Percentiles rank a stretch among this genome's conserved stretches.
Conservation (phyloP, 148 eudicot genomes). For the Bassia scoparia region DNA sequence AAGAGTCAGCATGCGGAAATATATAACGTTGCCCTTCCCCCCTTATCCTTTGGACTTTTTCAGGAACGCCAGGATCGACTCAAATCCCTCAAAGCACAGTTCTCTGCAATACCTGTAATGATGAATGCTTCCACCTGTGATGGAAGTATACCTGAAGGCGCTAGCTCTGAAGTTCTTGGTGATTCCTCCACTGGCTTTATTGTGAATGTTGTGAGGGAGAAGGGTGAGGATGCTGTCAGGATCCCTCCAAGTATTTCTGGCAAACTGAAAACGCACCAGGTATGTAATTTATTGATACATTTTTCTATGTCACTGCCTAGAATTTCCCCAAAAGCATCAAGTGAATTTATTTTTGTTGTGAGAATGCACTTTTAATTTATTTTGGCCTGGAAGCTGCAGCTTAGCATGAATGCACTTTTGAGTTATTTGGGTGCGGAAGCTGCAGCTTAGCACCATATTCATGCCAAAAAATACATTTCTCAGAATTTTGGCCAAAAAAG, state of each 20-base stretch:
- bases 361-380: too few relatives aligned
- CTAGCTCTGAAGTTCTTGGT: slow-evolving; percentile 68
- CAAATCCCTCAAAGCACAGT: slow-evolving; percentile 73
- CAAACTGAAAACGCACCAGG: slow-evolving; percentile 90
- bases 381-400: too few relatives aligned
- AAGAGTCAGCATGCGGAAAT: background rate
- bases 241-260: slow-evolving; percentile 88
- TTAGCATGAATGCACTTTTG: too few relatives aligned
- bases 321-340: too few relatives aligned
- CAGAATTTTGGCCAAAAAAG: too few relatives aligned
- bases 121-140: slow-evolving; percentile 36
- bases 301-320: background rate
- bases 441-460: too few relatives aligned
- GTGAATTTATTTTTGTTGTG: too few relatives aligned
- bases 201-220: slow-evolving; percentile 90
- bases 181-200: slow-evolving; percentile 74
- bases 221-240: slow-evolving; percentile 87
- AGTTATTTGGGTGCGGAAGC: too few relatives aligned
- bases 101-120: slow-evolving; percentile 51
- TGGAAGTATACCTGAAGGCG: slow-evolving; percentile 56
- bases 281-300: slow-evolving; percentile 12
- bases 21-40: background rate
- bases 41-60: slow-evolving; percentile 9
- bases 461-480: too few relatives aligned
- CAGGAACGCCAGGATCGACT: slow-evolving; percentile 97